These are phyloP conservation scores for Cladosporium sp. DNA, from an alignment of 2,329 filamentous ascomycete species.

Conservation along the genomic window DNA sequence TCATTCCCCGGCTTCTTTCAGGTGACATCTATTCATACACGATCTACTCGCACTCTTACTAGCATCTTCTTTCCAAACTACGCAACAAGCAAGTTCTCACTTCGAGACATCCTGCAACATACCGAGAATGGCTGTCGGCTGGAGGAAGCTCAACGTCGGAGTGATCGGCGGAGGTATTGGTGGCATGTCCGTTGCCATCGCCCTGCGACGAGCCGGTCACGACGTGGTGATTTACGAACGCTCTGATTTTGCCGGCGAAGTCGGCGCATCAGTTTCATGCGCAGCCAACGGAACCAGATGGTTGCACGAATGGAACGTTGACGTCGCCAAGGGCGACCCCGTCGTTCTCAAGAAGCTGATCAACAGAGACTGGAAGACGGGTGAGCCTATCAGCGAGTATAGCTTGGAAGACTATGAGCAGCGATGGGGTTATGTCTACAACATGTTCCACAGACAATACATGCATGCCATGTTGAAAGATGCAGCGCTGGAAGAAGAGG, in stretches of 20 bases:
- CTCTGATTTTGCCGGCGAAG: conserved; percentile 62
- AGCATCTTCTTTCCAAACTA: too few relatives aligned
- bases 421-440: conserved; percentile 61
- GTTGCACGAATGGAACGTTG: conserved; percentile 64
- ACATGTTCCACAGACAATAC: conserved; percentile 65
- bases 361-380: conserved; percentile 65
- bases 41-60: too few relatives aligned
- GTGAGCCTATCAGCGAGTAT: conserved; percentile 60
- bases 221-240: conserved; percentile 59
- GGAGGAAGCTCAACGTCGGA: conserved; percentile 27
- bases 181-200: conserved; percentile 47
- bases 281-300: conserved; percentile 66
- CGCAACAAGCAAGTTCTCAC: too few relatives aligned
- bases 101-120: too few relatives aligned
- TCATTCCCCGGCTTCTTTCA: too few relatives aligned
- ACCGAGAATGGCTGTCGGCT: conserved; percentile 9
- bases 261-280: conserved; percentile 62
- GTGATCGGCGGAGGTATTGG: conserved; percentile 52
- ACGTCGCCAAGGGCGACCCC: conserved; percentile 59
- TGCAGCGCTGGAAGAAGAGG: conserved; percentile 47
- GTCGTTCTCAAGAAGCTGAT: conserved; percentile 63
- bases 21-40: too few relatives aligned
- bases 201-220: conserved; percentile 51
- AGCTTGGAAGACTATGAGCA: conserved; percentile 60
- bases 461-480: conserved; percentile 66